phyloP scores from a whole-genome alignment of 495 filamentous ascomycete genomes.

The Lasiosphaeris hirsuta region DNA sequence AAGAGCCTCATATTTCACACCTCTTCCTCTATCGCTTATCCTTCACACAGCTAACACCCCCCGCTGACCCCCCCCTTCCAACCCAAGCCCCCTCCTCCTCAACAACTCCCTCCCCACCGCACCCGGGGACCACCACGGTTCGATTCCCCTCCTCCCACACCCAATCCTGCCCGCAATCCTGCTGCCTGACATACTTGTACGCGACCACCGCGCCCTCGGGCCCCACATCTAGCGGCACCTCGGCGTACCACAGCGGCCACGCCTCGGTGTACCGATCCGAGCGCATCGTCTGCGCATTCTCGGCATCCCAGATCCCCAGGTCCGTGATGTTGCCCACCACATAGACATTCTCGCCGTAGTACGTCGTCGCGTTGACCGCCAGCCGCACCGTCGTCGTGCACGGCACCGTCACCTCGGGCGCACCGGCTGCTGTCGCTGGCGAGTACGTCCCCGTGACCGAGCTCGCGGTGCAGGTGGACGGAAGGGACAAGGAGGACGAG shows the following conservation, averaged over 20 bases:
- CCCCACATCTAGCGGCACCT: constrained; percentile 13
- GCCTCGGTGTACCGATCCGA: constrained; percentile 49
- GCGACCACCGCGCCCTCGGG: constrained; percentile 27
- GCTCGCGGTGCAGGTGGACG: constrained; percentile 47
- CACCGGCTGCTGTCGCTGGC: constrained; percentile 44
- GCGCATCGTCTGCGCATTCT: constrained; percentile 47
- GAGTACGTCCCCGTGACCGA: constrained; percentile 56
- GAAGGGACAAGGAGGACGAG: constrained; percentile 40
- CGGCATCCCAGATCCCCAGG: constrained; percentile 56
- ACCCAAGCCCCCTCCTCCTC: no score
- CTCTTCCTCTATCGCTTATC: no score
- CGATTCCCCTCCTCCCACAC: constrained; percentile 38
- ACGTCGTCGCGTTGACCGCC: constrained; percentile 38
- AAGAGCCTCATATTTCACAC: no score
- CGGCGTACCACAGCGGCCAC: constrained; percentile 34
- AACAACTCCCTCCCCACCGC: constrained; percentile 8
- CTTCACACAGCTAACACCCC: no score
- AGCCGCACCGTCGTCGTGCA: constrained; percentile 53
- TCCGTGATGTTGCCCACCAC: constrained; percentile 50
- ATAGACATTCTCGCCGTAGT: constrained; percentile 56
- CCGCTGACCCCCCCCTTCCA: no score
- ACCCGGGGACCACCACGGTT: constrained; percentile 33
- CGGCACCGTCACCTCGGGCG: constrained; percentile 46
- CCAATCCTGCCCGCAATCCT: constrained; percentile 38
- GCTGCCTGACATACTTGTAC: constrained; percentile 38